Conservation (phyloP, 129 eudicot species). For the Flaveria robusta region DNA sequence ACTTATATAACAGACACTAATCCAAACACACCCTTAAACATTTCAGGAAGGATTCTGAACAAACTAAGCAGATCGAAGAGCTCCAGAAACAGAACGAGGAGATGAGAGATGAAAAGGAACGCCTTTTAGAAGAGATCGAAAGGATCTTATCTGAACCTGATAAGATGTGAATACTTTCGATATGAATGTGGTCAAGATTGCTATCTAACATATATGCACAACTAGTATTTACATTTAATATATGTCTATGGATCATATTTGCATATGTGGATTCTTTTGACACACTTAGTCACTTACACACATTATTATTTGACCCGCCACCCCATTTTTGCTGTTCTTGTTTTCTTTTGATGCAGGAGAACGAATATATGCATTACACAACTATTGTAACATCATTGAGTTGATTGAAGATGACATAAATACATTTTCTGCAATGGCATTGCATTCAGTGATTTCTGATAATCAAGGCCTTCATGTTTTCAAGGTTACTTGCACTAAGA, state of each 20-base stretch:
- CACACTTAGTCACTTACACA: background rate
- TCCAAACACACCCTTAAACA: slow-evolving; percentile 6
- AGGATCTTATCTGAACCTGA: slow-evolving; percentile 53
- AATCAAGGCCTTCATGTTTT: background rate
- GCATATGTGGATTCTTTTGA: slow-evolving; percentile 21
- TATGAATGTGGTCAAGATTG: background rate
- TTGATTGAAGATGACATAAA: background rate
- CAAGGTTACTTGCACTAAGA: too few relatives aligned
- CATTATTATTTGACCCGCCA: background rate
- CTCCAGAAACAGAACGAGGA: slow-evolving; percentile 72
- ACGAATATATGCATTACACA: slow-evolving; percentile 2
- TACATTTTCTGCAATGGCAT: background rate
- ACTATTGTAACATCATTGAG: background rate
- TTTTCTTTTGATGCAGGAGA: background rate
- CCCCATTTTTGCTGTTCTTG: background rate
- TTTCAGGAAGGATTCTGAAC: slow-evolving; percentile 84
- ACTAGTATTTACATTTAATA: background rate
- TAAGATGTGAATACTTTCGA: slow-evolving; percentile 43
- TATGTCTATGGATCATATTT: slow-evolving; percentile 20
- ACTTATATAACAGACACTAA: background rate
- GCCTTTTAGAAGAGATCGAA: slow-evolving; percentile 71
- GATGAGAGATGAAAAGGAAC: slow-evolving; percentile 62
- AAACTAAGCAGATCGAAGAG: slow-evolving; percentile 75
- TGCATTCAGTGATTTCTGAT: background rate
- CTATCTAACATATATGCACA: slow-evolving; percentile 21